Base-by-base conservation (phyloP, 768 basidiomycete species). In the Pulveroboletus sp. region DNA sequence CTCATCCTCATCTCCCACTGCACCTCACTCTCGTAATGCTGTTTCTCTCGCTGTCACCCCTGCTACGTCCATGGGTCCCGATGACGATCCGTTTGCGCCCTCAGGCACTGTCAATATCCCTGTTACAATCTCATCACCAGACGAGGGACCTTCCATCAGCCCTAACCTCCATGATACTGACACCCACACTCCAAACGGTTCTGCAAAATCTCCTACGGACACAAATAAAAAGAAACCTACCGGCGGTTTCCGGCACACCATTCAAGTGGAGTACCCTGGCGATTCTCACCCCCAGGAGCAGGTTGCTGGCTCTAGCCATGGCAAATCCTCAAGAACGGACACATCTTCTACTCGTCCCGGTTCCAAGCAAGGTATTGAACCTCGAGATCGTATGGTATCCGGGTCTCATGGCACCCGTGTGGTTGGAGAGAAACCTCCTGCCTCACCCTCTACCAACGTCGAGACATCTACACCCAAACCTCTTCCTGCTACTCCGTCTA, bases 261-360 rank as follows among this genome's bases (percentile, higher is more conserved):
- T 98, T 41, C 96, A 98, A 67, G 87, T 98, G 51, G 96, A 99
- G 69, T 98, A 97, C 60, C 51, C 59, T 6, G 88, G 86, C 50
- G 84, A 84, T 48, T 77, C 58, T 28, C 49, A 49, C 4, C 33
- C 78, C 6, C 57, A 54, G 37, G 65, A 64, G 13, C 60, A 39
- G 9, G 45, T 40, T 3, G 39, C 53, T 7, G 45, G 60, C 3
- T 49, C 57, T 39, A 57, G 52, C 28, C 68, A 66, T 28, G 46
- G 54, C 43, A 69, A 56, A 40, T 17, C 54, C 8, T 28, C 58
- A 13, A 67, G 54, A 54, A 43, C 55, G 13, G 60, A 57, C 1
- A 1, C 47, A 17, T 45, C 55, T 5, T 44, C 43, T 38, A 2
- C 53, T 36, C 58, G 50, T 21, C 42, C 55, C 42, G 18, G 43